These are phyloP conservation scores for Raphanus raphanistrum DNA, from an alignment of 345 rosid species.

Conservation along the genomic window DNA sequence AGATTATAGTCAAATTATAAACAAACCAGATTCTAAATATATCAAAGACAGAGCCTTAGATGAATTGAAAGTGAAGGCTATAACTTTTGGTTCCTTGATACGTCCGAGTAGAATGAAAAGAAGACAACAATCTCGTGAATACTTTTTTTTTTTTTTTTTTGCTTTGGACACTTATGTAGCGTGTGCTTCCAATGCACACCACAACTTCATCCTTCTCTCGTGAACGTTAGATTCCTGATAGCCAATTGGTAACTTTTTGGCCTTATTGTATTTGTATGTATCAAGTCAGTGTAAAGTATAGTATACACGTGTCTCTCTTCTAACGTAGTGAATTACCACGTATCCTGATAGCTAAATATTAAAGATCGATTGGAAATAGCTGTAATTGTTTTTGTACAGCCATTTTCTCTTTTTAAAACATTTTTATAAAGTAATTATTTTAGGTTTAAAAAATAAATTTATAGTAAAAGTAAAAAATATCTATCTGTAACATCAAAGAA, in stretches of 20 bases:
- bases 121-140: slow-evolving; percentile 30
- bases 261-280: not conserved
- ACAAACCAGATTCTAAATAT: not conserved
- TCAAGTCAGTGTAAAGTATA: not conserved
- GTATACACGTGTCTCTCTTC: not conserved
- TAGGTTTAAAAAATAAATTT: too few relatives aligned
- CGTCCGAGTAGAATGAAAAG: slow-evolving; percentile 11
- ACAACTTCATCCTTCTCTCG: slow-evolving; percentile 21
- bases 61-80: not conserved
- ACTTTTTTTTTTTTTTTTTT: not conserved
- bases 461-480: too few relatives aligned
- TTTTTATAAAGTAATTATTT: too few relatives aligned
- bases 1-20: not conserved
- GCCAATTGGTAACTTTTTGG: not conserved
- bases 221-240: not conserved
- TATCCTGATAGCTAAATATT: too few relatives aligned
- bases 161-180: slow-evolving; percentile 25
- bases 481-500: too few relatives aligned
- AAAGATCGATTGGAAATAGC: too few relatives aligned
- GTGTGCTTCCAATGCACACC: not conserved
- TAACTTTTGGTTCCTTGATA: slow-evolving; percentile 8
- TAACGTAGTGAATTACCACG: not conserved
- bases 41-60: not conserved
- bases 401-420: too few relatives aligned
- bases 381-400: too few relatives aligned